Evolutionary conservation across 2,329 filamentous ascomycete species (phyloP).

Genomic region (Sodiomyces alkalinus): DNA sequence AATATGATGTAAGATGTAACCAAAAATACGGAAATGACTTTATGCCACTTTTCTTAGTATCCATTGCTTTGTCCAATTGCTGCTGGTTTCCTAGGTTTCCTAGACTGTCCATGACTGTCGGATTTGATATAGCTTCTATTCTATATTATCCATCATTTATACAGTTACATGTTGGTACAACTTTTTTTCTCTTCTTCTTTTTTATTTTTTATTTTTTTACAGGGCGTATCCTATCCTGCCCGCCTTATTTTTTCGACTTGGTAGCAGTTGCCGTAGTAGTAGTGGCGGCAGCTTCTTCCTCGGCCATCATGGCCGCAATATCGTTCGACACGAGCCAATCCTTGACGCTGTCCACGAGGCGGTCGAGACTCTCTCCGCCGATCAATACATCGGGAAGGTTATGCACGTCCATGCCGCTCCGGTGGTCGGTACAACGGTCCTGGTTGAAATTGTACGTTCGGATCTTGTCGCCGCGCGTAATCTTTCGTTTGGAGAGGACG

Average conservation of each 20-base stretch:
- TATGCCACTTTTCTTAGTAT: too few relatives aligned
- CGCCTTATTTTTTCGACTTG: conserved; percentile 5
- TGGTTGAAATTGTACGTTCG: conserved; percentile 72
- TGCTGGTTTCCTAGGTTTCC: too few relatives aligned
- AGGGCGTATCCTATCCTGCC: neutral
- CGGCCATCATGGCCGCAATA: conserved; percentile 54
- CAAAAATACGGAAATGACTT: too few relatives aligned
- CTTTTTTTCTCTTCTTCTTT: too few relatives aligned
- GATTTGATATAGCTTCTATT: too few relatives aligned
- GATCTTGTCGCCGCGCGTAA: conserved; percentile 87
- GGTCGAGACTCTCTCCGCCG: conserved; percentile 56
- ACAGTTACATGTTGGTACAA: too few relatives aligned
- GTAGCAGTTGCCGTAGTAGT: conserved; percentile 1
- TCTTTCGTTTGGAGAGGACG: conserved; percentile 64
- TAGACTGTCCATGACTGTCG: too few relatives aligned
- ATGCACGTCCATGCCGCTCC: conserved; percentile 64
- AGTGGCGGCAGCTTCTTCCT: conserved; percentile 31
- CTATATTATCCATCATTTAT: too few relatives aligned
- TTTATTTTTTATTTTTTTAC: neutral
- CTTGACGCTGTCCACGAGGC: conserved; percentile 62
- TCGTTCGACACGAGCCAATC: conserved; percentile 64
- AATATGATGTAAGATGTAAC: too few relatives aligned
- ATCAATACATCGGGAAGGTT: conserved; percentile 68
- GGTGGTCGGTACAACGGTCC: conserved; percentile 76
- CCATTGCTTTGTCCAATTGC: too few relatives aligned